These are phyloP conservation scores for Nakazawaea pomicola DNA, from an alignment of 805 yeast genomes.

Conservation along the genomic window DNA sequence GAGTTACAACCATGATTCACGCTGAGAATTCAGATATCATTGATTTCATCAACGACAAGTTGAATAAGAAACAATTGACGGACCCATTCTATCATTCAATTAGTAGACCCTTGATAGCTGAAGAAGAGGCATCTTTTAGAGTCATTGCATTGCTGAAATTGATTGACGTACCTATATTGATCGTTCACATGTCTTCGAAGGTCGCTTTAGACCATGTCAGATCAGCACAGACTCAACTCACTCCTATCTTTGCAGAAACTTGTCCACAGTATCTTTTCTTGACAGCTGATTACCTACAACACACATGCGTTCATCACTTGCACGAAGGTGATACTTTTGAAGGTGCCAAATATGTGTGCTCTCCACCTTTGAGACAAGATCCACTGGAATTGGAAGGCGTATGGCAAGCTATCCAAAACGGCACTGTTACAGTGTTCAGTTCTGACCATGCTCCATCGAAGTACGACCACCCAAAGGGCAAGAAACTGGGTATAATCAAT, in stretches of 20 bases:
- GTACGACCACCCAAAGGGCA: constrained; percentile 36
- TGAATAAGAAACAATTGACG: constrained; percentile 30
- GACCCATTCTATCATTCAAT: constrained; percentile 42
- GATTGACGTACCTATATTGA: constrained; percentile 39
- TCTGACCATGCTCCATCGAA: constrained; percentile 43
- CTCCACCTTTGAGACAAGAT: constrained; percentile 42
- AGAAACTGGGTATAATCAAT: constrained; percentile 34
- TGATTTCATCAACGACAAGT: constrained; percentile 32
- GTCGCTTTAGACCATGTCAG: constrained; percentile 36
- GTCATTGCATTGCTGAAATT: constrained; percentile 38
- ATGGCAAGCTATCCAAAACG: constrained; percentile 41
- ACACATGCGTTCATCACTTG: constrained; percentile 20
- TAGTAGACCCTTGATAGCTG: constrained; percentile 39
- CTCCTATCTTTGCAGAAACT: constrained; percentile 44
- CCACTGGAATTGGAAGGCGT: constrained; percentile 35
- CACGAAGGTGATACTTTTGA: constrained; percentile 31
- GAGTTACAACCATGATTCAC: constrained; percentile 44
- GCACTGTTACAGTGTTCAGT: constrained; percentile 41
- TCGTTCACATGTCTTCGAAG: constrained; percentile 44
- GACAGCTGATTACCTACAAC: constrained; percentile 32
- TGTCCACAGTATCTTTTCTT: constrained; percentile 45
- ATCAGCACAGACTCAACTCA: constrained; percentile 33
- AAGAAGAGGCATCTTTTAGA: constrained; percentile 45
- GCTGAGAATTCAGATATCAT: constrained; percentile 49
- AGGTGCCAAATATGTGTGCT: constrained; percentile 46